These are phyloP conservation scores for Trichoderma koningii DNA, from an alignment of 2,329 filamentous ascomycete species.

Conservation along the genomic window DNA sequence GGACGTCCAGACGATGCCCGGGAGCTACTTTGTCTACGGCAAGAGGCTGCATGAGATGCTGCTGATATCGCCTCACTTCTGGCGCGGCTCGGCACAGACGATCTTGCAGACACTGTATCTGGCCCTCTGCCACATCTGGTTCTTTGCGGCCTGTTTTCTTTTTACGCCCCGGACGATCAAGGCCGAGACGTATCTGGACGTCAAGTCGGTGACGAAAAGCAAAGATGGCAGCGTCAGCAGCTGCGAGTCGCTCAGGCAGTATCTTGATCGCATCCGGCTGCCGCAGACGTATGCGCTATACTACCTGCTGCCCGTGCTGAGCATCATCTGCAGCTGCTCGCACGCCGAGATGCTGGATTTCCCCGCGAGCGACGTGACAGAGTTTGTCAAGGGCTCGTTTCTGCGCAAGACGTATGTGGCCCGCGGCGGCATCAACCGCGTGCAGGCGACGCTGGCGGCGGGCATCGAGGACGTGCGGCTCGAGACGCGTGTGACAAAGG, in stretches of 20 bases:
- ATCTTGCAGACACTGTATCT: conserved; percentile 49
- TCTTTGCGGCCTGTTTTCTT: conserved; percentile 54
- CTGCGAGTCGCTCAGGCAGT: conserved; percentile 51
- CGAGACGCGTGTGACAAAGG: conserved; percentile 42
- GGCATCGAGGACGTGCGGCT: conserved; percentile 47
- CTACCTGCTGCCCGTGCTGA: conserved; percentile 58
- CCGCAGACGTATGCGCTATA: conserved; percentile 50
- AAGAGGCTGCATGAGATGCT: conserved; percentile 56
- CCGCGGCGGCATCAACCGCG: conserved; percentile 50
- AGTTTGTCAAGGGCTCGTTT: conserved; percentile 47
- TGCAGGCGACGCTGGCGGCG: conserved; percentile 49
- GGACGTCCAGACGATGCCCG: conserved; percentile 32
- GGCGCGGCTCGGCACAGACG: conserved; percentile 42
- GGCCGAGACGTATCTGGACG: background rate
- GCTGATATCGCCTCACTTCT: conserved; percentile 41
- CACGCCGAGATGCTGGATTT: conserved; percentile 53
- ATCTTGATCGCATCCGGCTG: conserved; percentile 52
- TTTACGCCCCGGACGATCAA: conserved; percentile 40
- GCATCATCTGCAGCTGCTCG: conserved; percentile 57
- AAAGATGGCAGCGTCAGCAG: too few species aligned
- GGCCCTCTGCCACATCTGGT: conserved; percentile 55
- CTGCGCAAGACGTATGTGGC: conserved; percentile 56
- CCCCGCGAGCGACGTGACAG: conserved; percentile 55
- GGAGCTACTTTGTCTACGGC: conserved; percentile 54
- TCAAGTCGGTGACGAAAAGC: background rate